These are phyloP conservation scores for Thozetella sp. DNA, from an alignment of 495 filamentous ascomycete genomes.

Conservation along the genomic window DNA sequence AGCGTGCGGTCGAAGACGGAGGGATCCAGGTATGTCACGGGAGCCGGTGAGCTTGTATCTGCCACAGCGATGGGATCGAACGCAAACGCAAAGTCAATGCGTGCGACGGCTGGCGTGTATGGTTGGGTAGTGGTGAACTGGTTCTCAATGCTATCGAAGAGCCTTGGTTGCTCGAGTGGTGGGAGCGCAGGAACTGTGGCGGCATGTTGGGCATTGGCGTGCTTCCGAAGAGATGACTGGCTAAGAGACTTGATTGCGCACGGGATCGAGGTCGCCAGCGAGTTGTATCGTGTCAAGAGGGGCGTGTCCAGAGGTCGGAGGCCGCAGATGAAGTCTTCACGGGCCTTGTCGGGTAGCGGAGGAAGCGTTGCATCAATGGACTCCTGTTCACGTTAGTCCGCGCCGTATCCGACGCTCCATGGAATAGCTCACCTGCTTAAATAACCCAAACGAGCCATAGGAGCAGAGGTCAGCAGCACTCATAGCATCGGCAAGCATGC, in stretches of 20 bases:
- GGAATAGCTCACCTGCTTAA: conserved; percentile 34
- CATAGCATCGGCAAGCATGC: conserved; percentile 34
- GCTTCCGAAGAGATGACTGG: conserved; percentile 24
- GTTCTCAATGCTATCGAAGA: conserved; percentile 23
- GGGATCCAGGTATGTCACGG: conserved; percentile 42
- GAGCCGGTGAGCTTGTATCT: conserved; percentile 30
- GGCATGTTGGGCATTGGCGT: neutral
- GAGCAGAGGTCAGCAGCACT: conserved; percentile 55
- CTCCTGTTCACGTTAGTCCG: conserved; percentile 34
- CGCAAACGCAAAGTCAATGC: conserved; percentile 47
- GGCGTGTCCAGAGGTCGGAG: conserved; percentile 60
- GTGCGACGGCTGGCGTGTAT: conserved; percentile 22
- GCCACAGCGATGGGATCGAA: conserved; percentile 59
- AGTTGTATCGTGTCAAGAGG: conserved; percentile 20
- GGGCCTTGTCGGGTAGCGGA: conserved; percentile 56
- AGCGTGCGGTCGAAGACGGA: conserved; percentile 75
- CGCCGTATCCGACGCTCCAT: conserved; percentile 6
- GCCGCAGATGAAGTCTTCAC: conserved; percentile 66
- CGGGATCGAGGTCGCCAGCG: conserved; percentile 18
- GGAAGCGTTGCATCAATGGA: conserved; percentile 64
- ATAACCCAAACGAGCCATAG: conserved; percentile 31
- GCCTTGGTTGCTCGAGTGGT: conserved; percentile 26
- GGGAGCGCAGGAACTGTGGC: conserved; percentile 3
- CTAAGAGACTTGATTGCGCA: conserved; percentile 33
- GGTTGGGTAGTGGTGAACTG: conserved; percentile 20